Evolutionary conservation across 2,329 filamentous ascomycete genomes (phyloP), one percentile per base, ranked within the genome.

Genomic region (Aspergillus phoenicis): DNA sequence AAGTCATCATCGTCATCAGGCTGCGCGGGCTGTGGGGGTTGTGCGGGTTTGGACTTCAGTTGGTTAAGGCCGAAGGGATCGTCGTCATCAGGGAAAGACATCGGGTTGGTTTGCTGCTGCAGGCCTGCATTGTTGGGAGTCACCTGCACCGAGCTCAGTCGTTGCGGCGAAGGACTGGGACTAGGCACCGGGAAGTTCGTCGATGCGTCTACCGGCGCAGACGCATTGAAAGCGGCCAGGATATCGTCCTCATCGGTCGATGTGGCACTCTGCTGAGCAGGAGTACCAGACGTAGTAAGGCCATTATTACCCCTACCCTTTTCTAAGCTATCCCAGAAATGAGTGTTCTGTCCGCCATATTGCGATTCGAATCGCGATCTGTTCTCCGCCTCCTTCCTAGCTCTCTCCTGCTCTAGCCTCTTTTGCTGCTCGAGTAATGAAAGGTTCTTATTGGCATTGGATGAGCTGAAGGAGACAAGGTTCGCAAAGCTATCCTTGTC

Each of bases 41-140:
- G 81, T 55, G 84, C 81, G 2, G 83, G 75, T 55, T 77, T 78
- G n/a, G 71, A 77, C 64, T 85, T 85, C 70, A 92, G 74, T 65
- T 89, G 81, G 61, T 83, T 88, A 38, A 97, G 80, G 0, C 91
- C 94, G 73, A 98, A 97, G 2, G 93, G 91, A 71, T 96, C 92
- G 68, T 88, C 85, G 49, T 94, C 89, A 30, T 85, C 82, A 11
- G 75, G 78, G 63, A 87, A 75, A 41, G 70, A 69, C 55, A 73
- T 68, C 30, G 61, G 67, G 13, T 71, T 72, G 54, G 17, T 61
- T 51, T 30, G 66, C 24, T 58, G 64, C 59, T 65, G 62, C 13
- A 59, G 30, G 10, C 66, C 62, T 4, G 64, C 64, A 15, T 62
- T 63, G 22, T 60, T 69, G 43, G 61, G 53, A 24, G 58, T 28